Evolutionary conservation across 306 rosid species (phyloP), one percentile per base, ranked within the genome.

Genomic region (Cicer chorassanicum): DNA sequence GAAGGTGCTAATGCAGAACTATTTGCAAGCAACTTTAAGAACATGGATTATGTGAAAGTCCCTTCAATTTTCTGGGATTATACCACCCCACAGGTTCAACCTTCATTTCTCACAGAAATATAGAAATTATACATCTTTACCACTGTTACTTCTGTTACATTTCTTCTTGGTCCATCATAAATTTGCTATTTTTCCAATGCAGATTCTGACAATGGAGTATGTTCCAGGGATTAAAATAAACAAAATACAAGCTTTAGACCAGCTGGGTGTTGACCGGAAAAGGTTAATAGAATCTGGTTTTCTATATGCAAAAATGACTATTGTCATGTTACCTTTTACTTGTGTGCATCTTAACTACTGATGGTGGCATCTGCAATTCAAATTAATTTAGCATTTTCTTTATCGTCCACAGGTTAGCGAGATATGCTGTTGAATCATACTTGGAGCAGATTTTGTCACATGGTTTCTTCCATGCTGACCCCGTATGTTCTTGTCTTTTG

Each of bases 401-500:
- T 65, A 41, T 80, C 54, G 71, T 76, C 73, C 83, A 64, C 79
- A 95, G 99, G 83, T 56, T 95, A 83, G 93, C 98, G 43, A 88
- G 98, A 39, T 95, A 88, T 88, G 99, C 98, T 60, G 99, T 95
- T 75, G 99, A 95, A 86, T 95, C 99, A 0, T 95, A 95, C 88
- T 83, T 95, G 89, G 99, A 95, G 77, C 99, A 95, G 81, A 95
- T 95, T 83, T 85, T 95, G 34, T 92, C 99, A 7, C 99, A 95
- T 82, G 99, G 99, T 62, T 95, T 95, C 82, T 95, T 95, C 89
- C 99, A 95, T 74, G 99, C 99, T 67, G 99, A 95, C 72, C 99
- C 99, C 50, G 99, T 95, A 73, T 76, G 99, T 83, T 74, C 54
- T 71, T 65, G 6, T 29, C 70, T 34, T 76, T 82, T 41, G 40